Evolutionary conservation across 495 filamentous ascomycete genomes (phyloP).

Genomic region (Physcia stellaris): DNA sequence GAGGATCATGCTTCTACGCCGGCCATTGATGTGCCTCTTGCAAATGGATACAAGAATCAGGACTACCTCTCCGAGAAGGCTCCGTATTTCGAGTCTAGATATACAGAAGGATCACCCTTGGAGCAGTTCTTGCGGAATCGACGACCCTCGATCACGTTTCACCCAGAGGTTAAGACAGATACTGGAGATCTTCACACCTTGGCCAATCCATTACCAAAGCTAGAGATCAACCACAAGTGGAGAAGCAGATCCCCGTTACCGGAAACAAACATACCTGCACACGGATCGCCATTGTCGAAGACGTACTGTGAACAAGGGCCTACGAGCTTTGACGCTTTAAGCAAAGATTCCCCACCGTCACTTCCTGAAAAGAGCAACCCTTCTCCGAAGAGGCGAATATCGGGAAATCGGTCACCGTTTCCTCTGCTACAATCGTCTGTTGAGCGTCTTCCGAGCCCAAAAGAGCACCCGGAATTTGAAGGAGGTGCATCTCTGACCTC

Average conservation of each 20-base stretch:
- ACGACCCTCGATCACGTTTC: constrained; percentile 30
- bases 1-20: constrained; percentile 9
- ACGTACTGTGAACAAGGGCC: constrained; percentile 11
- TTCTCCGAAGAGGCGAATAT: constrained; percentile 16
- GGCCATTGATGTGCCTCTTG: constrained; percentile 13
- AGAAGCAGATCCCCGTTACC: constrained; percentile 3
- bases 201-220: constrained; percentile 27
- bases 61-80: constrained; percentile 8
- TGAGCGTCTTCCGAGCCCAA: constrained; percentile 15
- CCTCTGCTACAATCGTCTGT: constrained; percentile 23
- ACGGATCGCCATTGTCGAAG: constrained; percentile 3
- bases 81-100: constrained; percentile 1
- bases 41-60: constrained; percentile 5
- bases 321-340: constrained; percentile 6
- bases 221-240: constrained; percentile 7
- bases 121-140: constrained; percentile 29
- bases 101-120: constrained; percentile 27
- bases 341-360: constrained; percentile 3
- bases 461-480: constrained; percentile 22
- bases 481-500: constrained; percentile 48
- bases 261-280: constrained; percentile 2
- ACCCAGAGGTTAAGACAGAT: constrained; percentile 26
- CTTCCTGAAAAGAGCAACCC: constrained; percentile 3
- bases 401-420: constrained; percentile 22
- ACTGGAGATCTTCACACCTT: constrained; percentile 24